A percentile compares a stretch with the other conserved stretches of the same genome.
These are phyloP conservation scores for Coniferiporia weirii DNA, from an alignment of 1,284 basidiomycete species.

Conservation along the genomic window DNA sequence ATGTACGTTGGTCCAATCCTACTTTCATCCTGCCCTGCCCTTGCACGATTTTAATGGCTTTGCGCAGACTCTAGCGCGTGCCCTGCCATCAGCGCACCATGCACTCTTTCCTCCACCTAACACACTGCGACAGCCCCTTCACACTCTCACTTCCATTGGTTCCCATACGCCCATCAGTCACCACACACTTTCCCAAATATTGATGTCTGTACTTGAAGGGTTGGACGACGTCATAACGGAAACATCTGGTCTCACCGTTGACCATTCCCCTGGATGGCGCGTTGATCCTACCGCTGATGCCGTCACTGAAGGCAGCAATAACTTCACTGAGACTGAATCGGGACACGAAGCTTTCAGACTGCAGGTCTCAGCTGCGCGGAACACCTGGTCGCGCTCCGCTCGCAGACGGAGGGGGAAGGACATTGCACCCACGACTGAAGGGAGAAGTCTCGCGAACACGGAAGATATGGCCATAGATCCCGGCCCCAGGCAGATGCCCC, in stretches of 20 bases:
- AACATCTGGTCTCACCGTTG: background rate
- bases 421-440: slow-evolving; percentile 7
- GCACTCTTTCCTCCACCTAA: slow-evolving; percentile 52
- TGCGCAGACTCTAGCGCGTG: slow-evolving; percentile 45
- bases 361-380: slow-evolving; percentile 38
- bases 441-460: background rate
- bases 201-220: slow-evolving; percentile 29
- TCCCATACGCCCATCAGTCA: slow-evolving; percentile 19
- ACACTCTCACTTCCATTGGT: background rate
- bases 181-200: slow-evolving; percentile 17
- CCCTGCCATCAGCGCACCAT: slow-evolving; percentile 40
- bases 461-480: background rate
- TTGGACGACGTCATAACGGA: slow-evolving; percentile 31
- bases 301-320: background rate
- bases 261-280: no score
- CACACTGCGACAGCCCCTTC: slow-evolving; percentile 39
- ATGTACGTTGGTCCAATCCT: slow-evolving; percentile 45
- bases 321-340: slow-evolving; percentile 15
- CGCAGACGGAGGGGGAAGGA: slow-evolving; percentile 41
- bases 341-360: slow-evolving; percentile 28
- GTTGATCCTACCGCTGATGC: background rate
- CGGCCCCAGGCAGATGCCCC: slow-evolving; percentile 1
- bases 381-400: slow-evolving; percentile 76
- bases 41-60: background rate
- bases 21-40: background rate